phyloP scores from a whole-genome alignment of 73 alveolate genomes.

The Breviolum minutum region DNA sequence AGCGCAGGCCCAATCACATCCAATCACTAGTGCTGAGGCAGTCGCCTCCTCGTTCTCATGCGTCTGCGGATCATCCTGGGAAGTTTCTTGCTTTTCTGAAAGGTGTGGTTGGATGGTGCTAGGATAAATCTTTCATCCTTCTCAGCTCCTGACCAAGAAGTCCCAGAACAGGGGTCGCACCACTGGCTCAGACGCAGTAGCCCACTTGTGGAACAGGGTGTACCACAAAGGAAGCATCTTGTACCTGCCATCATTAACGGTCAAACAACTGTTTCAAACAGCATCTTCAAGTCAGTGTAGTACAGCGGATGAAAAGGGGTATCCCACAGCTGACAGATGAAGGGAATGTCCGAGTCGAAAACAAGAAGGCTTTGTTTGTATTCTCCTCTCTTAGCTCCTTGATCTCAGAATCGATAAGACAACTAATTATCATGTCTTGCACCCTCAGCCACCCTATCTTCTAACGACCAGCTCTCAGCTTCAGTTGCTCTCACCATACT shows the following conservation, averaged over 20 bases:
- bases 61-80: conserved; percentile 83
- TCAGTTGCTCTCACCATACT: no score
- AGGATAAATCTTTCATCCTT: neutral
- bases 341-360: conserved; percentile 96
- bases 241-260: conserved; percentile 95
- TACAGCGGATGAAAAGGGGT: conserved; percentile 97
- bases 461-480: no score
- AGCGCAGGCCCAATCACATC: no score
- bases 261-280: conserved; percentile 71
- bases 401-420: no score
- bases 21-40: neutral
- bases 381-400: no score
- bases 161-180: conserved; percentile 82
- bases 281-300: neutral
- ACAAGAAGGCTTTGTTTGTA: no score
- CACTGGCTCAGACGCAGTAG: conserved; percentile 51
- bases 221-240: conserved; percentile 96
- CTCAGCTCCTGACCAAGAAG: conserved; percentile 49
- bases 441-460: no score
- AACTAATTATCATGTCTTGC: no score
- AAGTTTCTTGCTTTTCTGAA: neutral
- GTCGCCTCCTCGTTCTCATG: conserved; percentile 70
- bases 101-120: no score
- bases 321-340: conserved; percentile 97
- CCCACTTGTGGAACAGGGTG: conserved; percentile 74